These are phyloP conservation scores for Synura sp. DNA, from an alignment of 352 stramenopile genomes.

Conservation along the genomic window DNA sequence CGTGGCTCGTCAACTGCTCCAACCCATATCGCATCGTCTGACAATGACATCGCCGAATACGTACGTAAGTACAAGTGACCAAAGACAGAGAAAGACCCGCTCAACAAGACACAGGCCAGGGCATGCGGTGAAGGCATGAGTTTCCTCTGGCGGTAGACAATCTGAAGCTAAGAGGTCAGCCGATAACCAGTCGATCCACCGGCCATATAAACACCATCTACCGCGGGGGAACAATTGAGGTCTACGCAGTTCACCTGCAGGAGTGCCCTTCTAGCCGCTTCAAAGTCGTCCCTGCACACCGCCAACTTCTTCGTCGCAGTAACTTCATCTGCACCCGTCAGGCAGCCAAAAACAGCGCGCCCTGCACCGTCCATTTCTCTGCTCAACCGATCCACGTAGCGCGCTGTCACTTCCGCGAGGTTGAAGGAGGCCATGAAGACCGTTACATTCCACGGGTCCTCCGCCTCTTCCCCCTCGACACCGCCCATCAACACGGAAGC, in stretches of 20 bases:
- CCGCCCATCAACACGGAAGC: neutral
- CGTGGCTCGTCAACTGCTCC: neutral
- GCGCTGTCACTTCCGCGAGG: neutral
- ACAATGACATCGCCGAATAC: too few relatives aligned
- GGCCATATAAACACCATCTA: too few relatives aligned
- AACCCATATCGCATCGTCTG: conserved; percentile 8
- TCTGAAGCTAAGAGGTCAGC: too few relatives aligned
- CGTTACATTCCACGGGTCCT: neutral
- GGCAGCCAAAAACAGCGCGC: neutral
- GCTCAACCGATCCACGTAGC: conserved; percentile 11
- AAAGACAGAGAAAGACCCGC: too few relatives aligned
- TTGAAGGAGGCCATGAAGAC: neutral
- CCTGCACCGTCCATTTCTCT: neutral
- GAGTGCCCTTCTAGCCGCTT: neutral
- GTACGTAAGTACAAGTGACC: too few relatives aligned
- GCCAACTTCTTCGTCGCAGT: neutral
- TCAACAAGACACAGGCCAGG: too few relatives aligned
- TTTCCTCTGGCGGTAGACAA: too few relatives aligned
- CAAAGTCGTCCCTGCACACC: conserved; percentile 16
- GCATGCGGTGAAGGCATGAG: too few relatives aligned
- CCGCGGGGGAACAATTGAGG: too few relatives aligned
- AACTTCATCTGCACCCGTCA: neutral
- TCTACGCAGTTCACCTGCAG: too few relatives aligned
- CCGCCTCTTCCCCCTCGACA: neutral
- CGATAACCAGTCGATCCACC: too few relatives aligned